A percentile compares a stretch with the other conserved stretches of the same genome.
Conservation (phyloP, 2,329 filamentous ascomycete species). For the Gremmenia infestans region DNA sequence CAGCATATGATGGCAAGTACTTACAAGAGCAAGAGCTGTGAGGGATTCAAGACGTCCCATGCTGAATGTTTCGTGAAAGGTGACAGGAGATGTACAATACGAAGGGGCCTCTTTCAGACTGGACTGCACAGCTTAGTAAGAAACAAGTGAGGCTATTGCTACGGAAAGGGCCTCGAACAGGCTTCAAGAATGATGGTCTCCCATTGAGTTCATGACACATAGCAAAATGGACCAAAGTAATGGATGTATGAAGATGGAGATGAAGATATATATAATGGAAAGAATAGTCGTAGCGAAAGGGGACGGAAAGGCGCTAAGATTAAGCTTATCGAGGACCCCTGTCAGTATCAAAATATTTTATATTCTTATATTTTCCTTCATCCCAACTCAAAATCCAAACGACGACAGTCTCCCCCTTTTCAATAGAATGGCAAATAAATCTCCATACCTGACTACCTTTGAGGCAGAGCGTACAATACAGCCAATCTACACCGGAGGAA, state of each 20-base stretch:
- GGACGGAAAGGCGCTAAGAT: constrained; percentile 17
- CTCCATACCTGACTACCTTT: constrained; percentile 79
- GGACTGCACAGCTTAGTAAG: background rate
- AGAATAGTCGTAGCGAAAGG: background rate
- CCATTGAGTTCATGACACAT: too few species aligned
- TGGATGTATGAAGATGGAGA: background rate
- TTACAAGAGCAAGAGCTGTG: constrained; percentile 22
- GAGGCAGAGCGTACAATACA: constrained; percentile 77
- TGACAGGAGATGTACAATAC: background rate
- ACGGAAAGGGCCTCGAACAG: too few species aligned
- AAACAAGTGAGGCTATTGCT: too few species aligned
- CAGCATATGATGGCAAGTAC: background rate
- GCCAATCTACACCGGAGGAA: constrained; percentile 90
- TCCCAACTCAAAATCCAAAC: background rate
- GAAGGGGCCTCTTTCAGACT: background rate
- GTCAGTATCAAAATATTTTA: constrained; percentile 2
- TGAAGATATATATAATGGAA: background rate
- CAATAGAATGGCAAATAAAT: constrained; percentile 52
- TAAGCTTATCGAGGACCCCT: constrained; percentile 17
- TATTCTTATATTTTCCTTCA: constrained; percentile 12
- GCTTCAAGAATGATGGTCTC: too few species aligned
- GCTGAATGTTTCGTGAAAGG: background rate
- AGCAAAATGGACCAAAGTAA: too few species aligned
- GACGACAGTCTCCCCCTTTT: constrained; percentile 8
- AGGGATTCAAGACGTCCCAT: constrained; percentile 24